phyloP scores from a whole-genome alignment of 108 stramenopile species.

The Stephanodiscus triporus region DNA sequence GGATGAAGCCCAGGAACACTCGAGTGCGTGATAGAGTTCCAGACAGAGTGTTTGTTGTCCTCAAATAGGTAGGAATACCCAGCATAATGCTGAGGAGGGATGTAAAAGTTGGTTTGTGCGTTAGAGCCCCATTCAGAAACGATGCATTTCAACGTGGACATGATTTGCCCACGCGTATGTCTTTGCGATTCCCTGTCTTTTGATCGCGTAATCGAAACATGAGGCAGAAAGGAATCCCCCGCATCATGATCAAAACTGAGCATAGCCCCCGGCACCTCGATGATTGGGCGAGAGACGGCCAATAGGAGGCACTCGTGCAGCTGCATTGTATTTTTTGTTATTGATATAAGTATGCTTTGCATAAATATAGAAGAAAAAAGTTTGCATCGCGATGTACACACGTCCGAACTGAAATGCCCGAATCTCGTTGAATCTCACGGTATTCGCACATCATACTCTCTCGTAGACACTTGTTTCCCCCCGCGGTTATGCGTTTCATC shows the following conservation, averaged over 20 bases:
- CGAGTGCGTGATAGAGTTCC: neutral
- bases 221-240: neutral
- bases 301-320: slow-evolving; percentile 46
- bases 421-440: too few species aligned
- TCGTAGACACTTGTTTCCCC: too few species aligned
- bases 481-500: too few species aligned
- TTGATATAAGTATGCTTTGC: too few species aligned
- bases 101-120: slow-evolving; percentile 50
- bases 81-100: slow-evolving; percentile 39
- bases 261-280: neutral
- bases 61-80: slow-evolving; percentile 49
- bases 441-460: too few species aligned
- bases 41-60: neutral
- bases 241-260: neutral
- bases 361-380: too few species aligned
- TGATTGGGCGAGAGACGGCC: neutral
- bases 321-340: slow-evolving; percentile 14
- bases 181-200: neutral
- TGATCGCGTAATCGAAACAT: neutral
- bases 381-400: too few species aligned
- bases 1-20: too few species aligned
- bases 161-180: slow-evolving; percentile 12
- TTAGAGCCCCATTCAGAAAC: slow-evolving; percentile 36
- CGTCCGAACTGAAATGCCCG: too few species aligned
- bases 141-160: slow-evolving; percentile 35